Evolutionary conservation across 1,284 basidiomycete species (phyloP), one percentile per base, ranked within the genome.

Genomic region (Tremellales sp.): DNA sequence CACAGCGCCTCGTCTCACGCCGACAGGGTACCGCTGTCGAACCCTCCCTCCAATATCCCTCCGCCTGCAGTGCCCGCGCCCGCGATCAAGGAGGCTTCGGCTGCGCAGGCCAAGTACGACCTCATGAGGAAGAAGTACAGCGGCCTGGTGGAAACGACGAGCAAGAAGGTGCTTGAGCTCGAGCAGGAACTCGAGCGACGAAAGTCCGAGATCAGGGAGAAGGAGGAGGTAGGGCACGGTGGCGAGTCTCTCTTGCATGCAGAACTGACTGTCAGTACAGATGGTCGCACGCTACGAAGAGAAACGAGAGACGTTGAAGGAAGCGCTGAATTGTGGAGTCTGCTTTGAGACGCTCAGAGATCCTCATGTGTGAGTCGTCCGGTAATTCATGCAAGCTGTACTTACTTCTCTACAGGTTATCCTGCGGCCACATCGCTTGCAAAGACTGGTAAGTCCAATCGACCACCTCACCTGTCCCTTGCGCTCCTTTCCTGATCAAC

Each of bases 361-460:
- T 45, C 68, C 71, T 6, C 65, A 73, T 49, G 60, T 68, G 71
- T 73, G 47, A 51, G 71, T 54, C 6, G 5, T n/a, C 10, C 21
- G 12, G 13, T 14, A 6, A 31, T 12, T 6, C 7, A 16, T 12
- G 1, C 8, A 21, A 24, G 9, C 35, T 14, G 13, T 40, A 32
- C 58, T 59, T 45, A 54, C 22, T 18, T 31, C 10, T 4, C 28
- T 38, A 4, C 47, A 70, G 68, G 18, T 53, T 69, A 2, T 58
- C 66, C 1, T 73, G 71, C 43, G 71, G 71, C 4, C 71, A 73
- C 48, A 56, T 65, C 8, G 68, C 66, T 7, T 73, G 71, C 40
- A 61, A 56, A 33, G 36, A 48, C 2, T 73, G 71, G 66, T 68
- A 37, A 54, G 60, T 47, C 18, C 5, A n/a, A 9, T n/a, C 18